Conservation (phyloP, 176 grass and related monocot species). For the Musa acuminata region DNA sequence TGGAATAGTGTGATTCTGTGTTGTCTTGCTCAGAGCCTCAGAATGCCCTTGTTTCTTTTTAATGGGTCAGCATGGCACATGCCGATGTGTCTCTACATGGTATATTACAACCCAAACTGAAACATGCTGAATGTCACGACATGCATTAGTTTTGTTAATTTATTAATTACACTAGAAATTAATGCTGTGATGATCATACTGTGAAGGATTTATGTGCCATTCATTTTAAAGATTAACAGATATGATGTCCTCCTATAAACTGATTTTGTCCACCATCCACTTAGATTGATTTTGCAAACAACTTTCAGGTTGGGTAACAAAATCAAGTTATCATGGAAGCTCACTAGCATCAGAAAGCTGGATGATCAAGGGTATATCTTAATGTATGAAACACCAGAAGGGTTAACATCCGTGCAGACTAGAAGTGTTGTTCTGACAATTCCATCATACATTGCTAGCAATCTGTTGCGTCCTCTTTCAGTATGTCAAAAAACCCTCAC, state of each 20-base stretch:
- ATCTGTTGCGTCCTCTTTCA: conserved; percentile 78
- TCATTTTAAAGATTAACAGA: not conserved
- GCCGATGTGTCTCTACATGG: not conserved
- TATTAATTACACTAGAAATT: too few relatives aligned
- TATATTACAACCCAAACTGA: not conserved
- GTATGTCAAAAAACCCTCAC: conserved; percentile 37
- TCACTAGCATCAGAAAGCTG: conserved; percentile 62
- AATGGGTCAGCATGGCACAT: not conserved
- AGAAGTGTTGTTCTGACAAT: conserved; percentile 81
- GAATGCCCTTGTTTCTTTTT: too few relatives aligned
- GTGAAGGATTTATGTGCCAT: too few relatives aligned
- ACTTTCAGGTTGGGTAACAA: conserved; percentile 70
- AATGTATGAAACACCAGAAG: conserved; percentile 78
- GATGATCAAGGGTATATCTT: conserved; percentile 62
- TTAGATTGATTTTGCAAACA: not conserved
- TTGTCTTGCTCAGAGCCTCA: not conserved
- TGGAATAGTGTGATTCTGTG: not conserved
- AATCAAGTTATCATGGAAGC: conserved; percentile 90
- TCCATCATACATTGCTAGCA: conserved; percentile 76
- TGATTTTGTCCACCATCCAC: not conserved
- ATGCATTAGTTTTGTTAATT: too few relatives aligned
- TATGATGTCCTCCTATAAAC: not conserved
- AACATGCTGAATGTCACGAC: not conserved
- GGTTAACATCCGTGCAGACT: conserved; percentile 47
- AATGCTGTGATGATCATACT: too few relatives aligned